Conservation (phyloP, 1,139 yeast species). For the Debaryomyces robertsiae region DNA sequence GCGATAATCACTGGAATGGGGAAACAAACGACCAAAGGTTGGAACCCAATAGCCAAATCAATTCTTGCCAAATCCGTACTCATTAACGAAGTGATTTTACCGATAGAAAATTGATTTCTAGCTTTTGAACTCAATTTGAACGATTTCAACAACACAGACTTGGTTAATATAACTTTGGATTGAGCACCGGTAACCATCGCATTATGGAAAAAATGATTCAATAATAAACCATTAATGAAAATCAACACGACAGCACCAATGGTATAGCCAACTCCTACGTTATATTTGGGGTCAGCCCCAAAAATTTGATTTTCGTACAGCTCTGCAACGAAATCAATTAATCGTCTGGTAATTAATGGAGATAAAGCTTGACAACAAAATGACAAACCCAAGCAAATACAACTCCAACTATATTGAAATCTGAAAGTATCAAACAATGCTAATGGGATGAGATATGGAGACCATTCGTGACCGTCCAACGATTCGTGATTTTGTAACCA, state of each 20-base stretch:
- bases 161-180: slow-evolving; percentile 43
- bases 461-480: slow-evolving; percentile 38
- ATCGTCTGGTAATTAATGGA: slow-evolving; percentile 42
- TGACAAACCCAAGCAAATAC: slow-evolving; percentile 38
- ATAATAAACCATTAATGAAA: slow-evolving; percentile 42
- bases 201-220: slow-evolving; percentile 47
- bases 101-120: slow-evolving; percentile 39
- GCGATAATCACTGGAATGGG: slow-evolving; percentile 49
- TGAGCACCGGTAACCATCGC: slow-evolving; percentile 54
- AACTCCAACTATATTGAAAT: slow-evolving; percentile 38
- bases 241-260: slow-evolving; percentile 43
- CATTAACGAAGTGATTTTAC: slow-evolving; percentile 47
- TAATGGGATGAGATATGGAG: slow-evolving; percentile 35
- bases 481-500: slow-evolving; percentile 28
- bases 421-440: slow-evolving; percentile 43
- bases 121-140: slow-evolving; percentile 40
- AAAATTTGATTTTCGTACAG: slow-evolving; percentile 31
- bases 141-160: slow-evolving; percentile 41
- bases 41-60: slow-evolving; percentile 50
- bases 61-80: slow-evolving; percentile 50
- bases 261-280: slow-evolving; percentile 46
- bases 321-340: slow-evolving; percentile 39
- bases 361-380: slow-evolving; percentile 44
- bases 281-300: slow-evolving; percentile 36
- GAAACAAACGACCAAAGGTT: slow-evolving; percentile 47